Base-by-base conservation (phyloP, 352 stramenopile species). In the Pythium oligandrum region DNA sequence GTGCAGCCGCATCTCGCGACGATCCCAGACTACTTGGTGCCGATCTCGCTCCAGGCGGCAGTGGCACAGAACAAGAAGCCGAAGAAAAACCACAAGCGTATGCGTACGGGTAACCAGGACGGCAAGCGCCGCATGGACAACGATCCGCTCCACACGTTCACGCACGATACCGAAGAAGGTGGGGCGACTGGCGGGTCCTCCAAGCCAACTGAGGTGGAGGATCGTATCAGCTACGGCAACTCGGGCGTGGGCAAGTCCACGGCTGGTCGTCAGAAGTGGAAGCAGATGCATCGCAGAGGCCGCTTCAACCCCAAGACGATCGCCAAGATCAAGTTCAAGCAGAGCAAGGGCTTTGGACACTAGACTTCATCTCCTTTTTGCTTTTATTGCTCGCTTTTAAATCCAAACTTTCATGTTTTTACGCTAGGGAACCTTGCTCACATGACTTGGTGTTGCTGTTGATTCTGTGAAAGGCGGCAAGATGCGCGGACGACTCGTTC, bases 21-120 rank as follows among this genome's bases (percentile, higher is more conserved):
- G 11, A 88, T 99, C 59, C 97, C 97, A 33, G 92, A 97, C 57
- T 99, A 99, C 67, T 83, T 99, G 50, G 77, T 99, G 34, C 97
- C 97, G n/a, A 68, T 93, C 42, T 91, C 95, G 44, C 86, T 99
- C 60, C 85, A 98, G 68, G 88, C 69, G 57, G 90, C 68, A 38
- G 62, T 86, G 71, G 78, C 86, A 44, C 55, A 71, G 60, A 83
- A 86, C 50, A 86, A 86, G 55, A 88, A 84, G 64, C 65, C 65
- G n/a, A 95, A 96, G 60, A 90, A 76, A 67, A 88, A 78, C 57
- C 53, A 61, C 48, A 87, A 82, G 61, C 71, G 77, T 9, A 66
- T 84, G 39, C 74, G 75, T 10, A 59, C 62, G 43, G 57, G 48
- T 52, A 71, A 67, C 44, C 75, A 85, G 53, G 73, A 87, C 65